Percentiles rank a stretch among this genome's conserved stretches.
Evolutionary conservation across 2,329 filamentous ascomycete genomes (phyloP).

Genomic region (Fusarium napiforme): DNA sequence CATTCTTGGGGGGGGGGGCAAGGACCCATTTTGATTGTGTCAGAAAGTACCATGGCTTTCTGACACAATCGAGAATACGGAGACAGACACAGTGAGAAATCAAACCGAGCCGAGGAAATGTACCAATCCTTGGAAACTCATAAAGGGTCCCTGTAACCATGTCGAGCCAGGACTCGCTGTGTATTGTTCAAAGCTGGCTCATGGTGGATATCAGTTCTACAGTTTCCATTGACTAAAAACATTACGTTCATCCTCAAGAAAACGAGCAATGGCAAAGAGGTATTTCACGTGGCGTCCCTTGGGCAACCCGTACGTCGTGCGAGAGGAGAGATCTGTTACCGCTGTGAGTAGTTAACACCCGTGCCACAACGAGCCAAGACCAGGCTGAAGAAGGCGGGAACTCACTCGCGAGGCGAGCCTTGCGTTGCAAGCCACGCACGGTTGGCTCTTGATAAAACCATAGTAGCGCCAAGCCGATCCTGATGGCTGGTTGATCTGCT

Average conservation of each 20-base stretch:
- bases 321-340: neutral
- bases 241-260: conserved; percentile 29
- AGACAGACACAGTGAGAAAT: neutral
- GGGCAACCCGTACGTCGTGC: neutral
- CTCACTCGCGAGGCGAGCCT: conserved; percentile 24
- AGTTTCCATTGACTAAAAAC: neutral
- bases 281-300: conserved; percentile 9
- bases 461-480: conserved; percentile 34
- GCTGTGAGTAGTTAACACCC: conserved; percentile 1
- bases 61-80: neutral
- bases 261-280: neutral
- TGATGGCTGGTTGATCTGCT: conserved; percentile 32
- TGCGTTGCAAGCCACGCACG: conserved; percentile 30
- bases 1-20: neutral
- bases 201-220: neutral
- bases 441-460: conserved; percentile 5
- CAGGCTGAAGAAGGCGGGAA: conserved; percentile 10
- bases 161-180: neutral
- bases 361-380: conserved; percentile 4
- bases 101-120: neutral
- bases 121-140: conserved; percentile 22
- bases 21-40: conserved; percentile 11
- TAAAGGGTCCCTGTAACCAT: conserved; percentile 9
- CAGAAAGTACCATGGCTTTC: neutral
- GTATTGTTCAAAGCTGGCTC: neutral